Percentiles rank a stretch among this genome's conserved stretches.
phyloP scores from a whole-genome alignment of 352 stramenopile species.

The Globisporangium spinosum region DNA sequence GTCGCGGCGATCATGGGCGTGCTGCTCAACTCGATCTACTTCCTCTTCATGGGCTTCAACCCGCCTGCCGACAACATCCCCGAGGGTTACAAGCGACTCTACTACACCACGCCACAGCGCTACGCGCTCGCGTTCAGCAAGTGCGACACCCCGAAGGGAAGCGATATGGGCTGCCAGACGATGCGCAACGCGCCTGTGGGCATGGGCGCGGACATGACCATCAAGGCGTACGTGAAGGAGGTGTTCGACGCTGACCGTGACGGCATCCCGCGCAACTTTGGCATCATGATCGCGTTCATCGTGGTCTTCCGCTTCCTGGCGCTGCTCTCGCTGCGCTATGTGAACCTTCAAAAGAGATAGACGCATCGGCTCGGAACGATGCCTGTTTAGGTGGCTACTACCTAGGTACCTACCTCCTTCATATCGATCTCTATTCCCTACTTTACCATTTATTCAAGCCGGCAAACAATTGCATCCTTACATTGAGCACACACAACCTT shows the following conservation, averaged over 20 bases:
- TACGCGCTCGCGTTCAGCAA: slow-evolving; percentile 15
- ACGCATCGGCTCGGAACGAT: neutral
- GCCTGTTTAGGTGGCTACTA: neutral
- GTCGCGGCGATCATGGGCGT: slow-evolving; percentile 23
- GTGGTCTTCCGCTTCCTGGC: slow-evolving; percentile 23
- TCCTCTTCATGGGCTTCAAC: slow-evolving; percentile 27
- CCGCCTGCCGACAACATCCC: slow-evolving; percentile 20
- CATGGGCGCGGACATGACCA: slow-evolving; percentile 8
- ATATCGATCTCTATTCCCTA: neutral
- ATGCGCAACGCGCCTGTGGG: slow-evolving; percentile 12
- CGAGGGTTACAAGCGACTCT: slow-evolving; percentile 23
- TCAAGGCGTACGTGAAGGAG: slow-evolving; percentile 23
- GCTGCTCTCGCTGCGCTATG: slow-evolving; percentile 20
- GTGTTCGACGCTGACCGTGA: slow-evolving; percentile 20
- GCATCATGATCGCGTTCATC: slow-evolving; percentile 25
- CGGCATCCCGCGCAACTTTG: slow-evolving; percentile 21
- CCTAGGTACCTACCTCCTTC: neutral
- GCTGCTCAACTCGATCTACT: slow-evolving; percentile 27
- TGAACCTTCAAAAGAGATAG: slow-evolving; percentile 29
- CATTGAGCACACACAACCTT: neutral
- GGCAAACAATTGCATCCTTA: neutral
- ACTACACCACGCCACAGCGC: slow-evolving; percentile 23
- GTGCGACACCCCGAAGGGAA: slow-evolving; percentile 2
- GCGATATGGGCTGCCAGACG: slow-evolving; percentile 14
- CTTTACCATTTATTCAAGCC: neutral